Evolutionary conservation across 768 basidiomycete genomes (phyloP).

Genomic region (Hemileccinum impolitum): DNA sequence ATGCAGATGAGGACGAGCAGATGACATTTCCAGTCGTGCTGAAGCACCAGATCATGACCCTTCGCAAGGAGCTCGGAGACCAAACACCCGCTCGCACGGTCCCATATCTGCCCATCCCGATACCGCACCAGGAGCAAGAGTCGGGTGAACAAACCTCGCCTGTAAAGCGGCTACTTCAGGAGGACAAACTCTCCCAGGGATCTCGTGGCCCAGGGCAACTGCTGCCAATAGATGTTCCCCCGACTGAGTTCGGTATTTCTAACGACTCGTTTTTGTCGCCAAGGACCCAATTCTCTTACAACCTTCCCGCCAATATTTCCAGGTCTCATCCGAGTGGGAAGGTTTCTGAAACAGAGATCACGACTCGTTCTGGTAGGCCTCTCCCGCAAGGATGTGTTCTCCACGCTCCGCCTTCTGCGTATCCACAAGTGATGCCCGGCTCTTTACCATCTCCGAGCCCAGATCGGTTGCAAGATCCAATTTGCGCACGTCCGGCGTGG

Average conservation of each 20-base stretch:
- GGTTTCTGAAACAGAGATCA: not conserved
- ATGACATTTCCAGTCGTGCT: conserved; percentile 50
- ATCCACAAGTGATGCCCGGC: conserved; percentile 29
- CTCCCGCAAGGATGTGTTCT: conserved; percentile 6
- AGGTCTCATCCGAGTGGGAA: not conserved
- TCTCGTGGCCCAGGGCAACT: not conserved
- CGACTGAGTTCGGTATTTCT: not conserved
- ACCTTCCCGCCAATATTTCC: not conserved
- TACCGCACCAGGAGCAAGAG: not conserved
- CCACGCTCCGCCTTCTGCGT: conserved; percentile 23
- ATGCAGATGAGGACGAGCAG: conserved; percentile 45
- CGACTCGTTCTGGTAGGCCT: not conserved
- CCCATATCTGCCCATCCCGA: not conserved
- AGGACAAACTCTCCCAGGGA: not conserved
- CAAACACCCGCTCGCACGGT: conserved; percentile 3
- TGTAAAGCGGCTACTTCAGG: not conserved
- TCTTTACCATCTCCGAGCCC: conserved; percentile 10
- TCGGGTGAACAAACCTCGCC: not conserved
- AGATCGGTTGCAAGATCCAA: not conserved
- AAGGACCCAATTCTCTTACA: not conserved
- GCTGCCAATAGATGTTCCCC: not conserved
- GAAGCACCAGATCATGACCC: conserved; percentile 54
- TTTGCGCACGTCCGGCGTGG: not conserved
- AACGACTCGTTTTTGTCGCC: not conserved
- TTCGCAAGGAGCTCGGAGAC: conserved; percentile 66